Percentiles rank a stretch among this genome's conserved stretches.
Conservation (phyloP, 805 yeast species). For the Candida orba region DNA sequence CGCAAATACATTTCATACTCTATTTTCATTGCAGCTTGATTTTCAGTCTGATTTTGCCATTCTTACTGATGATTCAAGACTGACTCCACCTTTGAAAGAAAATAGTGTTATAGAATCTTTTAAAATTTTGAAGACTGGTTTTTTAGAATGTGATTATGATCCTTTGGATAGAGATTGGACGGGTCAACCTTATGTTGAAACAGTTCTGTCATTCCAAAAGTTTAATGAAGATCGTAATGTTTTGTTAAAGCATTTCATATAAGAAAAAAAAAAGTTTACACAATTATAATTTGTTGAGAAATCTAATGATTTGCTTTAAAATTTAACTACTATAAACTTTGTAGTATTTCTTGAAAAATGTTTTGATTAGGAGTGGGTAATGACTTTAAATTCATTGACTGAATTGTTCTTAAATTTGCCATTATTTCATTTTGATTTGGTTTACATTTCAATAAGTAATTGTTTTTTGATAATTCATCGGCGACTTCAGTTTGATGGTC, state of each 20-base stretch:
- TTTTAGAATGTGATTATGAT: constrained; percentile 15
- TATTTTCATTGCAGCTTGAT: constrained; percentile 8
- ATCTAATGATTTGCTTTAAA: no score
- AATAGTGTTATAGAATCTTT: not conserved
- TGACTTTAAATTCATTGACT: constrained; percentile 6
- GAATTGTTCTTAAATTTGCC: constrained; percentile 9
- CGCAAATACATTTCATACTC: constrained; percentile 11
- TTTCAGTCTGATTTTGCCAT: not conserved
- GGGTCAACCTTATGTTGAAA: constrained; percentile 2
- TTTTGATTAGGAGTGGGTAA: constrained; percentile 21
- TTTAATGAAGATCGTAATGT: constrained; percentile 16
- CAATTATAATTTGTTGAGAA: no score
- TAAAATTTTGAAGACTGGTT: constrained; percentile 7
- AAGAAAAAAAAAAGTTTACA: no score
- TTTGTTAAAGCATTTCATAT: constrained; percentile 11
- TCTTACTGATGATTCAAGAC: not conserved
- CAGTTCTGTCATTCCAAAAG: constrained; percentile 1
- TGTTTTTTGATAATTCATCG: constrained; percentile 34
- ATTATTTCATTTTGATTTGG: constrained; percentile 12
- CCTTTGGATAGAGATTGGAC: constrained; percentile 10
- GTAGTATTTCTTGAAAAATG: constrained; percentile 6
- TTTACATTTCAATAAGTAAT: constrained; percentile 24
- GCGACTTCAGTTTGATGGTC: constrained; percentile 84
- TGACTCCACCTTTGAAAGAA: not conserved
- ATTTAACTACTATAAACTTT: constrained; percentile 2